phyloP scores from a whole-genome alignment of 768 basidiomycete species.

The Crucibulum laeve region DNA sequence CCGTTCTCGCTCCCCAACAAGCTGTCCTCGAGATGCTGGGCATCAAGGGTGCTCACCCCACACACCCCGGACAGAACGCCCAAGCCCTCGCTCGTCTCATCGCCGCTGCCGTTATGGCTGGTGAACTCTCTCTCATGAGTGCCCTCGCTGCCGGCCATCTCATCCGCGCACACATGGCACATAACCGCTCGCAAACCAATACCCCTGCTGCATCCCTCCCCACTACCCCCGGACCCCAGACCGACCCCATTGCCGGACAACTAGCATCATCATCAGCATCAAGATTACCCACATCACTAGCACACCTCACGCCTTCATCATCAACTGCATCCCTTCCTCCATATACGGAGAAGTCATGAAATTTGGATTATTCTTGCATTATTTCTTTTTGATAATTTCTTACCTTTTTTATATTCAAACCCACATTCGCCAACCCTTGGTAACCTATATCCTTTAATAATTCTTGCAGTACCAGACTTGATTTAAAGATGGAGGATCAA shows the following conservation, averaged over 20 bases:
- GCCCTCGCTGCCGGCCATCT: conserved; percentile 95
- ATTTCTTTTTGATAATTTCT: background rate
- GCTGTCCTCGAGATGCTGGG: conserved; percentile 94
- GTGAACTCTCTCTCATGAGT: conserved; percentile 87
- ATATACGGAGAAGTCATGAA: conserved; percentile 18
- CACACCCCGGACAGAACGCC: conserved; percentile 85
- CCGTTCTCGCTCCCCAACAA: conserved; percentile 85
- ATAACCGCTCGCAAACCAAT: conserved; percentile 81
- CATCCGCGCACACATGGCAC: conserved; percentile 88
- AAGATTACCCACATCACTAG: conserved; percentile 6
- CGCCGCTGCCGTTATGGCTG: conserved; percentile 93
- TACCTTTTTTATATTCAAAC: too few species aligned
- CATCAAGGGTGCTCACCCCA: conserved; percentile 83
- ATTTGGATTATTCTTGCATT: background rate
- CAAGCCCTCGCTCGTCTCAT: conserved; percentile 87
- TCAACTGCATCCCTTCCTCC: conserved; percentile 40
- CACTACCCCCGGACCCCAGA: conserved; percentile 46
- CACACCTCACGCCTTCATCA: conserved; percentile 23
- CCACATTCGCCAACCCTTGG: too few species aligned
- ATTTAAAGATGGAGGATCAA: too few species aligned
- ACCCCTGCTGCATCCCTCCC: conserved; percentile 70
- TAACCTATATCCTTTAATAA: too few species aligned
- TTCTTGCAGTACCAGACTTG: too few species aligned
- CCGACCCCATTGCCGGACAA: conserved; percentile 8
- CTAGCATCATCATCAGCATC: conserved; percentile 1